Evolutionary conservation across 306 rosid species (phyloP).

Genomic region (Elaeagnus macrophylla): DNA sequence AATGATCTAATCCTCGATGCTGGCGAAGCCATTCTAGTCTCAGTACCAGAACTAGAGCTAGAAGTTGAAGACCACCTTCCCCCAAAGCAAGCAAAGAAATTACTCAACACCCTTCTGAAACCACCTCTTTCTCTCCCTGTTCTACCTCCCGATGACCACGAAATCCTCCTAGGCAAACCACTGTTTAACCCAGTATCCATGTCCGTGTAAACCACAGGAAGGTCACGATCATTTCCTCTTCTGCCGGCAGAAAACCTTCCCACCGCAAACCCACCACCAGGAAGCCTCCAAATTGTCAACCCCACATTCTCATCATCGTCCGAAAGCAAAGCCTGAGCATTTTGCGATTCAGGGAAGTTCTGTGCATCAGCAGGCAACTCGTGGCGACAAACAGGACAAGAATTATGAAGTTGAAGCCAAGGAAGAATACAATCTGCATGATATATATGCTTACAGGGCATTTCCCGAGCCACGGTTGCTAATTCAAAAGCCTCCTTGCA

Average conservation of each 20-base stretch:
- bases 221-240: conserved; percentile 57
- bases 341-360: background rate
- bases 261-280: conserved; percentile 83
- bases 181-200: conserved; percentile 66
- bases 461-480: conserved; percentile 42
- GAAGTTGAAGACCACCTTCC: conserved; percentile 21
- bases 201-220: conserved; percentile 74
- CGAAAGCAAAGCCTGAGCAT: background rate
- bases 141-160: conserved; percentile 46
- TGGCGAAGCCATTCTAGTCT: conserved; percentile 3
- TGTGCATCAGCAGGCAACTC: conserved; percentile 45
- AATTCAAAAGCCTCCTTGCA: conserved; percentile 63
- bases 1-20: conserved; percentile 22
- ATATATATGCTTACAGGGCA: conserved; percentile 84
- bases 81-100: conserved; percentile 50
- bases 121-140: conserved; percentile 49
- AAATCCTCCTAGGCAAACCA: conserved; percentile 55
- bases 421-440: conserved; percentile 77
- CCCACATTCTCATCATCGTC: conserved; percentile 46
- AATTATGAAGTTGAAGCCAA: conserved; percentile 69
- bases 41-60: conserved; percentile 19
- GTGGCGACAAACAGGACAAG: conserved; percentile 85
- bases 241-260: conserved; percentile 66
- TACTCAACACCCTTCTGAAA: conserved; percentile 25
- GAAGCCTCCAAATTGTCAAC: conserved; percentile 81